A percentile compares a stretch with the other conserved stretches of the same genome.
phyloP scores from a whole-genome alignment of 306 rosid genomes.

The Purshia tridentata region DNA sequence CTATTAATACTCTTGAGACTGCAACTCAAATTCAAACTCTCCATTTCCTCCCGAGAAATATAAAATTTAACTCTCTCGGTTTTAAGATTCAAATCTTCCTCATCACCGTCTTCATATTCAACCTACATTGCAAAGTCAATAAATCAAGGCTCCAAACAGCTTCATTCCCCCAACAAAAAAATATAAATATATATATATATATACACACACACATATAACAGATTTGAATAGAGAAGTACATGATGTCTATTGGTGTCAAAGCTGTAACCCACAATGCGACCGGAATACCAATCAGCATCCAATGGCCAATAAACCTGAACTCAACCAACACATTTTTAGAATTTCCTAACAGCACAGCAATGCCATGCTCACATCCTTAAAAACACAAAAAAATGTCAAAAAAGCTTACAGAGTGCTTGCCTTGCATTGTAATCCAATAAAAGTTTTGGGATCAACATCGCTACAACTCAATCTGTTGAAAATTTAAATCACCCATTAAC shows the following conservation, averaged over 20 bases:
- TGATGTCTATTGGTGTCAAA: slow-evolving; percentile 61
- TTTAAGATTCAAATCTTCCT: slow-evolving; percentile 67
- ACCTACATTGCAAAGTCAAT: slow-evolving; percentile 50
- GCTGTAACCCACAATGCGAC: slow-evolving; percentile 56
- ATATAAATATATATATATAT: too few relatives aligned
- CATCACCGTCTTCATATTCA: slow-evolving; percentile 75
- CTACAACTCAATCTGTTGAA: slow-evolving; percentile 68
- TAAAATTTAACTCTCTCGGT: slow-evolving; percentile 73
- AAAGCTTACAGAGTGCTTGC: slow-evolving; percentile 49
- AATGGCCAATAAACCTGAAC: slow-evolving; percentile 95
- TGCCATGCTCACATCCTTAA: slow-evolving; percentile 20
- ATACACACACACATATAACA: too few relatives aligned
- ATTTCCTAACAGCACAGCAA: slow-evolving; percentile 22
- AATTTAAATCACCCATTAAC: slow-evolving; percentile 12
- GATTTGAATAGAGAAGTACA: slow-evolving; percentile 42
- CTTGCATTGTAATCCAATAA: slow-evolving; percentile 92
- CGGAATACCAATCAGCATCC: slow-evolving; percentile 74
- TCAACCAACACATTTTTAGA: slow-evolving; percentile 19
- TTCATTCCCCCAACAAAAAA: not conserved
- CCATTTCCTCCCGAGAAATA: slow-evolving; percentile 80
- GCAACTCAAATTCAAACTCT: slow-evolving; percentile 60
- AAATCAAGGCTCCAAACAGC: slow-evolving; percentile 4
- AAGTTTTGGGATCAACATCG: slow-evolving; percentile 61
- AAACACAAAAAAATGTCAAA: not conserved
- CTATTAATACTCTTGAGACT: slow-evolving; percentile 48